Evolutionary conservation across 2,329 filamentous ascomycete genomes (phyloP).

Genomic region (Seiridium cupressi): DNA sequence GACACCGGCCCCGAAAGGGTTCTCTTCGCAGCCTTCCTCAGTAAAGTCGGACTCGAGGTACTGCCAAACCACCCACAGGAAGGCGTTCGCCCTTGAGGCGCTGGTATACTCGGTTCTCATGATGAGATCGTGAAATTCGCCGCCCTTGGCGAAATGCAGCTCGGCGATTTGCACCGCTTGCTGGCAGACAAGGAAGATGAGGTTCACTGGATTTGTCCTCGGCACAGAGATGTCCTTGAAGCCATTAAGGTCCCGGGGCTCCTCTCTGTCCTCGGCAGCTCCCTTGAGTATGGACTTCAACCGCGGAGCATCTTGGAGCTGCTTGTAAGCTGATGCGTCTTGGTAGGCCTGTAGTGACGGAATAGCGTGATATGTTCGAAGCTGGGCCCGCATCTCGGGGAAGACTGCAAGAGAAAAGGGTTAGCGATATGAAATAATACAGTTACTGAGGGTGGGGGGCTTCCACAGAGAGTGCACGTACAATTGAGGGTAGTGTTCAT

Average conservation of each 20-base stretch:
- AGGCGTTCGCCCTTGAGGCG: constrained; percentile 78
- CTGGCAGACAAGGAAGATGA: constrained; percentile 91
- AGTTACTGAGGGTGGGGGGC: background rate
- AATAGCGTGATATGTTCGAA: constrained; percentile 97
- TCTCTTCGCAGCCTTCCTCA: constrained; percentile 80
- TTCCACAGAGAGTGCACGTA: constrained; percentile 36
- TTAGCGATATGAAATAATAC: background rate
- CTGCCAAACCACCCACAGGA: constrained; percentile 99
- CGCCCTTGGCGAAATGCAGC: constrained; percentile 78
- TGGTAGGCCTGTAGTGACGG: constrained; percentile 93
- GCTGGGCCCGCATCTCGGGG: constrained; percentile 96
- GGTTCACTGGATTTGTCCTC: constrained; percentile 93
- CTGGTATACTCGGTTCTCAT: constrained; percentile 87
- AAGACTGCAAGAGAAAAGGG: constrained; percentile 60
- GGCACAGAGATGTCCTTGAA: constrained; percentile 66
- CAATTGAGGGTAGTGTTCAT: constrained; percentile 99
- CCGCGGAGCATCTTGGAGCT: constrained; percentile 91
- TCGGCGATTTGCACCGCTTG: constrained; percentile 91
- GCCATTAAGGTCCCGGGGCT: constrained; percentile 80
- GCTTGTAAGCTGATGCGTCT: constrained; percentile 95
- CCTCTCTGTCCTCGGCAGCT: constrained; percentile 80
- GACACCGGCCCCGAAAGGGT: constrained; percentile 79
- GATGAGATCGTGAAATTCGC: constrained; percentile 94
- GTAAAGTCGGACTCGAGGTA: constrained; percentile 96
- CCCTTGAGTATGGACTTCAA: constrained; percentile 97